phyloP scores from a whole-genome alignment of 106 monocot genomes.

The Vanilla planifolia region DNA sequence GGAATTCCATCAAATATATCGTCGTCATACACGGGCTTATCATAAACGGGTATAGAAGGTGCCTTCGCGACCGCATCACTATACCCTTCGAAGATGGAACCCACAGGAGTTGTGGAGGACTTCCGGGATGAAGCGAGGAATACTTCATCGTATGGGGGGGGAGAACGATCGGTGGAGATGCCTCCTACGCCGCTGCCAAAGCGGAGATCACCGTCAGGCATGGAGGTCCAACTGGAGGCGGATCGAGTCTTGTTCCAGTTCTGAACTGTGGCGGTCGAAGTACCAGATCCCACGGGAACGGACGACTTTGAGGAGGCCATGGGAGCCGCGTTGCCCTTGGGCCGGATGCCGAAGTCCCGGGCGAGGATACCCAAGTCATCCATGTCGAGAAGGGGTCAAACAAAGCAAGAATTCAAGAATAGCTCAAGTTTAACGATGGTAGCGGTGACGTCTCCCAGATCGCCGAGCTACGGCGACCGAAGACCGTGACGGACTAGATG shows the following conservation, averaged over 20 bases:
- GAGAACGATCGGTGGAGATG: background rate
- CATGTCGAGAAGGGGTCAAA: conserved; percentile 12
- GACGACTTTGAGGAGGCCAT: conserved; percentile 28
- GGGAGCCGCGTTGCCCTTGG: conserved; percentile 52
- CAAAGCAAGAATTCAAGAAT: background rate
- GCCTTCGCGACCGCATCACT: conserved; percentile 13
- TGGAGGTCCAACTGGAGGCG: background rate
- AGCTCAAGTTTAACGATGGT: background rate
- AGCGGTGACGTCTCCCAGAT: background rate
- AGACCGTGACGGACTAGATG: background rate
- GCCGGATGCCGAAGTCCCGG: conserved; percentile 45
- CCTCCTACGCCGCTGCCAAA: conserved; percentile 4
- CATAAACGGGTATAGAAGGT: conserved; percentile 36
- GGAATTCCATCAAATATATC: conserved; percentile 60
- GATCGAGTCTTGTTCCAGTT: conserved; percentile 9
- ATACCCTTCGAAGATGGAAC: conserved; percentile 25
- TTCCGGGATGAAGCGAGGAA: conserved; percentile 9
- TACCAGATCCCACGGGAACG: conserved; percentile 14
- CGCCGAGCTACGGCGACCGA: background rate
- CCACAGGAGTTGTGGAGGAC: conserved; percentile 17
- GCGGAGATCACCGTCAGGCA: background rate
- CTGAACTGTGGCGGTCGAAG: background rate
- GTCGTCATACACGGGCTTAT: conserved; percentile 57
- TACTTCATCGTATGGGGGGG: conserved; percentile 23
- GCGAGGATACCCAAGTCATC: conserved; percentile 52